A percentile compares a stretch with the other conserved stretches of the same genome.
Conservation (phyloP, 306 rosid species). For the Malus domestica region DNA sequence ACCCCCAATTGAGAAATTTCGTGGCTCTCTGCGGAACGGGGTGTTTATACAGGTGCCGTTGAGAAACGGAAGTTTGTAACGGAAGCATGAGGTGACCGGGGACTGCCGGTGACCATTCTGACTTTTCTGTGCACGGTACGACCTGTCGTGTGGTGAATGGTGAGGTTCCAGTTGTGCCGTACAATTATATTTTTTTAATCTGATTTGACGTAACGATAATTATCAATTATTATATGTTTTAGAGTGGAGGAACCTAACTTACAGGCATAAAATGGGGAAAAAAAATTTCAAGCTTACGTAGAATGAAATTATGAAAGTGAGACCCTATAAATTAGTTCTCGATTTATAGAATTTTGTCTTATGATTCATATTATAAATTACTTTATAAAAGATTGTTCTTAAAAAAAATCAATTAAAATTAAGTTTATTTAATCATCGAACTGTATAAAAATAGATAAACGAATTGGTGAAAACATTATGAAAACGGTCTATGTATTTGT, state of each 20-base stretch:
- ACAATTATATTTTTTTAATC: neutral
- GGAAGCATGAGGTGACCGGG: slow-evolving; percentile 26
- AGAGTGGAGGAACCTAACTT: neutral
- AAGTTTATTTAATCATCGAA: no score
- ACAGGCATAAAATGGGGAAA: no score
- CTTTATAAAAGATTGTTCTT: no score
- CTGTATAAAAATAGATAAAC: no score
- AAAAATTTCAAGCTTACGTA: no score
- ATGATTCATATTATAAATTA: no score
- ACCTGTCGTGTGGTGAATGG: neutral
- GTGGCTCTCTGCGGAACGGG: neutral
- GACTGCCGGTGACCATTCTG: slow-evolving; percentile 9
- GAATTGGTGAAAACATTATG: no score
- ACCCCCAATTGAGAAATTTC: neutral
- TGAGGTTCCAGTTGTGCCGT: neutral
- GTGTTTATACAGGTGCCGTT: neutral
- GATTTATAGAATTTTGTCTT: no score
- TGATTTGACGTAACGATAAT: neutral
- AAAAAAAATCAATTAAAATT: no score
- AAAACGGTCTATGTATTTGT: no score
- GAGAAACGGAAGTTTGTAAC: neutral
- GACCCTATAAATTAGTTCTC: fast-evolving
- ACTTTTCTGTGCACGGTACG: neutral
- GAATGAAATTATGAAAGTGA: no score
- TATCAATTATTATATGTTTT: neutral